Evolutionary conservation across 2,329 filamentous ascomycete species (phyloP).

Genomic region (Davidsoniella virescens): DNA sequence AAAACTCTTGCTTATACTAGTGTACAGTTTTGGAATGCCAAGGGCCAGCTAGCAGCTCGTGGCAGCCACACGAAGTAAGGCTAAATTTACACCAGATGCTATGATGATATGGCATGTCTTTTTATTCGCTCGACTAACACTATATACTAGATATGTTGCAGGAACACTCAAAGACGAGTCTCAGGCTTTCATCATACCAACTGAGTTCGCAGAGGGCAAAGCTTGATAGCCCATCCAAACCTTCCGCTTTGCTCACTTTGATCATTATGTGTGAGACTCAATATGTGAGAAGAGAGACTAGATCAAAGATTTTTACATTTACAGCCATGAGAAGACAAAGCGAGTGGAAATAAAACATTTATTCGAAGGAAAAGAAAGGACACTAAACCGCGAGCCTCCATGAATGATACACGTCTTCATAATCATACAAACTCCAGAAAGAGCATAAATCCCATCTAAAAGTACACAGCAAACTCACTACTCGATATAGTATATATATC

Average conservation of each 20-base stretch:
- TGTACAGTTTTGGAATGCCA: conserved; percentile 40
- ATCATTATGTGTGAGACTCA: no score
- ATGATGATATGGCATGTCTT: background rate
- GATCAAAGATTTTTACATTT: no score
- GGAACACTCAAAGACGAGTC: conserved; percentile 6
- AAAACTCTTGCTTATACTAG: conserved; percentile 46
- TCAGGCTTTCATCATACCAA: conserved; percentile 3
- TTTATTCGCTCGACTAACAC: background rate
- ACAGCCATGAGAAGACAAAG: no score
- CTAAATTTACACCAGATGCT: background rate
- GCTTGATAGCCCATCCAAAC: background rate
- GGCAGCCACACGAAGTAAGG: conserved; percentile 51
- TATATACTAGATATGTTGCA: conserved; percentile 7
- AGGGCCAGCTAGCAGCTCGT: conserved; percentile 42
- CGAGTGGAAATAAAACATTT: no score
- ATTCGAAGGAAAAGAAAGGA: background rate
- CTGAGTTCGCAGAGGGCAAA: background rate
- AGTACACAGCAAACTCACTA: conserved; percentile 3
- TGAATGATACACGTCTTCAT: background rate
- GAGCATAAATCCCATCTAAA: conserved; percentile 4
- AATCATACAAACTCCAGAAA: conserved; percentile 9
- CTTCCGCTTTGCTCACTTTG: background rate
- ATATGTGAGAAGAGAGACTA: no score
- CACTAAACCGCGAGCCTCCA: conserved; percentile 8
- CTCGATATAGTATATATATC: background rate